phyloP scores from a whole-genome alignment of 345 rosid species.

The Excoecaria agallocha region DNA sequence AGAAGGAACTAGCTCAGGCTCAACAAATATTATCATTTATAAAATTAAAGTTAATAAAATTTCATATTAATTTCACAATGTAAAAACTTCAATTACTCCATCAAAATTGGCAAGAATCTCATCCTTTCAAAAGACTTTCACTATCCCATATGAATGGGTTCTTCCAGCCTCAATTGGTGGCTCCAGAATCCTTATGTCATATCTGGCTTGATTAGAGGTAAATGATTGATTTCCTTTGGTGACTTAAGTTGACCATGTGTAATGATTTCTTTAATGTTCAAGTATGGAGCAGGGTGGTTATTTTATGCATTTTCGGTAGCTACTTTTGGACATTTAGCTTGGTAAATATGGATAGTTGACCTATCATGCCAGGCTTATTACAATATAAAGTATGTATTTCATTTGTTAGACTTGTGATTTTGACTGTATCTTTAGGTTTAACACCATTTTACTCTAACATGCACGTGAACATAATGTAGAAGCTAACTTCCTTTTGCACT shows the following conservation, averaged over 20 bases:
- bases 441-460: not conserved
- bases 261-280: not conserved
- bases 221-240: not conserved
- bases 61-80: not conserved
- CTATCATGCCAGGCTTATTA: conserved; percentile 59
- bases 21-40: not conserved
- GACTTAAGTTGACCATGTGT: conserved; percentile 1
- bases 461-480: not conserved
- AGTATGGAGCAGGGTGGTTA: conserved; percentile 58
- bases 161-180: not conserved
- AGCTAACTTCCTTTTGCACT: not conserved
- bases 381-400: conserved; percentile 40
- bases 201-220: too few species aligned
- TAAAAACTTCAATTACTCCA: not conserved
- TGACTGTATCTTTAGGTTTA: not conserved
- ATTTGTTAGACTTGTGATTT: not conserved
- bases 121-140: not conserved
- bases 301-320: conserved; percentile 65
- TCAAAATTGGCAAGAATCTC: not conserved
- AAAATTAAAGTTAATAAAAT: not conserved
- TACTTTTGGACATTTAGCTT: conserved; percentile 80
- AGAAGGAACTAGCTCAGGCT: not conserved
- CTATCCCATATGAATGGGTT: not conserved
- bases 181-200: not conserved
- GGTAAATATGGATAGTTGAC: conserved; percentile 80